These are phyloP conservation scores for Babesia sp. DNA, from an alignment of 169 alveolate genomes.

Conservation along the genomic window DNA sequence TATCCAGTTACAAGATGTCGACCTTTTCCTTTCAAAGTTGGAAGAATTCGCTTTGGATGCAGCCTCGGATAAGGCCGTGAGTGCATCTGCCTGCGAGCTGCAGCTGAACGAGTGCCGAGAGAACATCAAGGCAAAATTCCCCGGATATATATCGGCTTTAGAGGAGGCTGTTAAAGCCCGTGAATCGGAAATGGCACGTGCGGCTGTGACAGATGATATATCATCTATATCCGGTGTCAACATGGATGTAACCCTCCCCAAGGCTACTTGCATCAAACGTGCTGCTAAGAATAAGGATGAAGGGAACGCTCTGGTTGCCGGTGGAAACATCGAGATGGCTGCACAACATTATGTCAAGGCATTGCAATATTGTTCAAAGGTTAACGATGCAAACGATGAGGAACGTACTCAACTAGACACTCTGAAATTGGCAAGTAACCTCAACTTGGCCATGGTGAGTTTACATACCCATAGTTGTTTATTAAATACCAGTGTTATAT, in stretches of 20 bases:
- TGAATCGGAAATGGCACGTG: slow-evolving; percentile 2
- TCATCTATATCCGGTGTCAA: slow-evolving; percentile 22
- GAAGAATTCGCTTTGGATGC: slow-evolving; percentile 16
- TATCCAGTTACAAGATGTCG: slow-evolving; percentile 9
- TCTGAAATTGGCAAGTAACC: slow-evolving; percentile 46
- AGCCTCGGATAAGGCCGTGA: slow-evolving; percentile 10
- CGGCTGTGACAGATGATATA: background rate
- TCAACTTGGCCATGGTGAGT: slow-evolving; percentile 64
- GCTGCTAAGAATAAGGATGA: slow-evolving; percentile 64
- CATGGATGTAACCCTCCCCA: slow-evolving; percentile 63
- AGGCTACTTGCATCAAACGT: slow-evolving; percentile 50
- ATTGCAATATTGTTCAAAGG: slow-evolving; percentile 58
- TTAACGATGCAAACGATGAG: slow-evolving; percentile 40
- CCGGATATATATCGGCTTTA: slow-evolving; percentile 17
- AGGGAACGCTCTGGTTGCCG: slow-evolving; percentile 53
- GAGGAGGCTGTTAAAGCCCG: slow-evolving; percentile 47
- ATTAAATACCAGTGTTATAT: slow-evolving; percentile 37
- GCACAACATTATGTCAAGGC: slow-evolving; percentile 63
- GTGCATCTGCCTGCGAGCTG: background rate
- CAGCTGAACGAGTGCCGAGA: slow-evolving; percentile 22
- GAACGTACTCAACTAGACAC: slow-evolving; percentile 25
- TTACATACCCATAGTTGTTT: background rate
- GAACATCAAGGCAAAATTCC: slow-evolving; percentile 3
- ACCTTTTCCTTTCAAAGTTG: background rate
- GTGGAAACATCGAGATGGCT: slow-evolving; percentile 62